Conservation (phyloP, 176 grass and related monocot species). For the Aegilops bicornis region DNA sequence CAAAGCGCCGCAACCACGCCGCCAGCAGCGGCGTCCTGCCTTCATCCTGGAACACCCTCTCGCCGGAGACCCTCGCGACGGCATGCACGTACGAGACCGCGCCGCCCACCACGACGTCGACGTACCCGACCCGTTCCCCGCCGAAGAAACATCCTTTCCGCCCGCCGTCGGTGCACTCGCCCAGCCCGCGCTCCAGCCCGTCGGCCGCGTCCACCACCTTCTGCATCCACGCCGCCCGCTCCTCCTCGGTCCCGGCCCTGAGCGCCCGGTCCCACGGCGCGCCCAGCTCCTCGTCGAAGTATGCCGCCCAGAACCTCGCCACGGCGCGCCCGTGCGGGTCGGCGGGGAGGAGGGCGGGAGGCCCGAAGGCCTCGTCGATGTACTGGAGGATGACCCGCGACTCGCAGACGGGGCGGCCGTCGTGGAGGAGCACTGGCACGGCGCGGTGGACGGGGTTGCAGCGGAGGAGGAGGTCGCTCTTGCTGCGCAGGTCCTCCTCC, state of each 20-base stretch:
- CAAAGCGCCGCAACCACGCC: conserved; percentile 41
- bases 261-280: neutral
- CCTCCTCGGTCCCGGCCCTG: neutral
- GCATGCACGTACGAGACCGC: neutral
- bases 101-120: conserved; percentile 42
- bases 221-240: neutral
- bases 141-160: conserved; percentile 39
- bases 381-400: conserved; percentile 50
- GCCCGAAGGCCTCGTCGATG: conserved; percentile 39
- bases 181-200: conserved; percentile 28
- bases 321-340: conserved; percentile 36
- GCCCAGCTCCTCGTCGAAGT: conserved; percentile 36
- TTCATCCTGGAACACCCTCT: conserved; percentile 16
- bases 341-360: conserved; percentile 24
- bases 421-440: conserved; percentile 49
- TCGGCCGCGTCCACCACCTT: neutral
- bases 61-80: neutral
- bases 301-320: conserved; percentile 36
- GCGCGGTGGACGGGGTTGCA: conserved; percentile 58
- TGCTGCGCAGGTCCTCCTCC: conserved; percentile 46
- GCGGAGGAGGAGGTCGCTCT: conserved; percentile 49
- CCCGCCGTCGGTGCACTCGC: conserved; percentile 18
- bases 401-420: conserved; percentile 21
- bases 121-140: conserved; percentile 42
- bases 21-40: conserved; percentile 31